Base-by-base conservation (phyloP, 352 stramenopile species). In the Phytophthora kernoviae region DNA sequence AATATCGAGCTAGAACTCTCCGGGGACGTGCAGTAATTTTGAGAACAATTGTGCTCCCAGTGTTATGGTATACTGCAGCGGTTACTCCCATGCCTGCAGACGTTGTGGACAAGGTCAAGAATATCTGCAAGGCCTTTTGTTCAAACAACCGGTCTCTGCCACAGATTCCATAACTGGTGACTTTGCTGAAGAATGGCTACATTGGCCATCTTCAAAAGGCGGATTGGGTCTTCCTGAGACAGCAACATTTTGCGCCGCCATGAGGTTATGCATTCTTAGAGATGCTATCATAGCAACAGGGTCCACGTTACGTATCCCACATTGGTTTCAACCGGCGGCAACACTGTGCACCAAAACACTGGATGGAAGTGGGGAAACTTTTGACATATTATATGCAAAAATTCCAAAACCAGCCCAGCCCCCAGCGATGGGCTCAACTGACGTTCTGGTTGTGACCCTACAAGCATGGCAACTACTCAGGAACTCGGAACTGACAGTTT, bases 31-130 rank as follows among this genome's bases (percentile, higher is more conserved):
- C 47, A 1, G 47, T 41, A 4, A 64, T 64, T n/a, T 18, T 64
- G 0, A 26, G 56, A 6, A 45, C 30, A 0, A 58, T 58, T 10
- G 15, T 47, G n/a, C 30, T 64, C 0, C 42, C 49, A 0, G 14
- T 59, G 4, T 15, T 65, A 0, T 59, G 58, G 58, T 59, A 59
- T 12, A 65, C 58, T 0, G 49, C 58, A 1, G 49, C 58, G 0
- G 58, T 65, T 0, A 59, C 41, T 4, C 22, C 7, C 12, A 27
- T 65, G 0, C 33, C 43, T n/a, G 11, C 0, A 0, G 5, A 27
- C 1, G 34, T 65, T 0, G 33, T 6, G 0, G 15, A 26, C 0
- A 48, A 54, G 30, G 48, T 65, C 0, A 24, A 49, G 1, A 14
- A 22, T 4, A 15, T 55, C 0, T 55, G 33, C 34, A 59, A 65